Evolutionary conservation across 306 rosid genomes (phyloP), one percentile per base, ranked within the genome.

Genomic region (Abrus pulchellus): DNA sequence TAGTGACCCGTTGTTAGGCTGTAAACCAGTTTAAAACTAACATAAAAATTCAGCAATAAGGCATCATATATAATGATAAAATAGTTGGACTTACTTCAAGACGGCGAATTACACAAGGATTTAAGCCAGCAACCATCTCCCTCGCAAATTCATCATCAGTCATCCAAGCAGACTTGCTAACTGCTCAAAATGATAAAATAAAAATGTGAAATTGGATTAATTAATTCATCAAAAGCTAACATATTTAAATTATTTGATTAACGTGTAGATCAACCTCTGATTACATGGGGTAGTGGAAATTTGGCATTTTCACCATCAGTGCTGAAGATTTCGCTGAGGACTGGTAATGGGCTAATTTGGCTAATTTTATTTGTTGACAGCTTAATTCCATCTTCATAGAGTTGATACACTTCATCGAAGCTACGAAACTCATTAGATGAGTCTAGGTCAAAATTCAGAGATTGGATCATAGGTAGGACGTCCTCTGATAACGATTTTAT

Each of bases 131-230:
- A 75, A 86, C 49, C 85, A 89, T 89, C 75, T 92, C 92, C 73
- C 94, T 82, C 0, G 82, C 91, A 86, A 92, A 92, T 78, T 92
- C 92, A 54, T 89, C 94, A 77, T 91, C 97, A 30, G 90, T 88
- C 85, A 88, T 91, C 97, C 93, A 89, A 7, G 85, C 92, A 45
- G 81, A 77, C 34, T 65, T 80, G 67, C 76, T 74, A 65, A 83
- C 92, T 86, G 72, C 3, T 68, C 74, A 49, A 55, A 66, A 74
- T 47, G 55, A 43, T 0, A 11, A 20, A 20, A 0, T 20, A 9
- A 62, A 1, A 64, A 62, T 3, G 13, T 8, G 33, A 65, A 65
- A 65, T 7, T 63, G 2, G 27, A 63, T 5, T n/a, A 63, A 63
- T 5, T n/a, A 63, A 13, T 63, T 59, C 40, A 59, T 29, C 14